Conservation (phyloP, 495 filamentous ascomycete genomes). For the Trichoderma parareesei region DNA sequence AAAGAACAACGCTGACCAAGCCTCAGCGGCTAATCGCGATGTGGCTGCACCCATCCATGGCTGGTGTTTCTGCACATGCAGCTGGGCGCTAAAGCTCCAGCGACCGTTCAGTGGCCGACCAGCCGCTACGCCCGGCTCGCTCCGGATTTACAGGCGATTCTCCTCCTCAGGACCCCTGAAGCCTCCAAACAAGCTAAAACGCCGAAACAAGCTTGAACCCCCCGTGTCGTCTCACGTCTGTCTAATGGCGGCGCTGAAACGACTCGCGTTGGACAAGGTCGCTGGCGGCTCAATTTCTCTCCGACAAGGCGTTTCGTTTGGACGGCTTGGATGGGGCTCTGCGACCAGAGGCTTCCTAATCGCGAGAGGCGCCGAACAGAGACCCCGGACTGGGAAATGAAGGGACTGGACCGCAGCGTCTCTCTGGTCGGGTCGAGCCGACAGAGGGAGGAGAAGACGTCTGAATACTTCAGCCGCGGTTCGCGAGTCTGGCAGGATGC, state of each 20-base stretch:
- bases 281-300: not conserved
- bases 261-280: not conserved
- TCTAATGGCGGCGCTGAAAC: slow-evolving; percentile 3
- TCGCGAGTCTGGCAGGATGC: not conserved
- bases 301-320: not conserved
- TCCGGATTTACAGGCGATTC: slow-evolving; percentile 3
- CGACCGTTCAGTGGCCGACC: not conserved
- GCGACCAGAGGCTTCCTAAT: not conserved
- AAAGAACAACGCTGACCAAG: not conserved
- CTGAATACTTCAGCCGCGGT: not conserved
- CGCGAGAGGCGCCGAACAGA: not conserved
- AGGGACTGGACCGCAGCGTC: not conserved
- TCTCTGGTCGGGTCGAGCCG: slow-evolving; percentile 4
- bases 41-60: not conserved
- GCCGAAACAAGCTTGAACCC: not conserved
- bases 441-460: not conserved
- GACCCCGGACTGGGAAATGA: not conserved
- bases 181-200: slow-evolving; percentile 1
- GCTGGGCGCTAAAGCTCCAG: not conserved
- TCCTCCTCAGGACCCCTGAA: not conserved
- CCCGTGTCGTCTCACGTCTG: slow-evolving; percentile 1
- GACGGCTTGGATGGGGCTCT: not conserved
- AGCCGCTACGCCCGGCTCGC: not conserved
- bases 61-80: not conserved
- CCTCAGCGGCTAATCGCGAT: slow-evolving; percentile 3